These are phyloP conservation scores for Mrakia blollopis DNA, from an alignment of 768 basidiomycete species.

Conservation along the genomic window DNA sequence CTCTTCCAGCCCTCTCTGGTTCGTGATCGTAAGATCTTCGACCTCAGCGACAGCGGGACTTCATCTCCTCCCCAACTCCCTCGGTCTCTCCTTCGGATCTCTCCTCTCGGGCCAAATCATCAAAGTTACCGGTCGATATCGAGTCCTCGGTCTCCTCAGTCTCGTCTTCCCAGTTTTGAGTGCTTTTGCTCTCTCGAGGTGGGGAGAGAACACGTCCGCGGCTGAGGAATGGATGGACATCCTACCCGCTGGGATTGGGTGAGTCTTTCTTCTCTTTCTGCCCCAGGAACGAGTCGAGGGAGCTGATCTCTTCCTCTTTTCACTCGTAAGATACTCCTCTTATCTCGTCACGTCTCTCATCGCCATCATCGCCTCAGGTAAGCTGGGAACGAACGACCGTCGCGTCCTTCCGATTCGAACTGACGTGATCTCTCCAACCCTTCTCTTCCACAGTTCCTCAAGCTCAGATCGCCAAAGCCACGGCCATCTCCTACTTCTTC, in stretches of 20 bases:
- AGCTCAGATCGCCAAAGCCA: conserved; percentile 25
- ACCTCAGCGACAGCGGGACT: conserved; percentile 17
- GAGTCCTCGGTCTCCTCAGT: conserved; percentile 12
- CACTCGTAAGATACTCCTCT: conserved; percentile 9
- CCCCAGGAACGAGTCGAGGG: background rate
- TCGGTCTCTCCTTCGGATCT: conserved; percentile 27
- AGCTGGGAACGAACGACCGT: background rate
- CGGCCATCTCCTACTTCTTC: conserved; percentile 26
- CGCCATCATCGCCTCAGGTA: conserved; percentile 22
- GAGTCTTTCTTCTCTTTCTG: too few relatives aligned
- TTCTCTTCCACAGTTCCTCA: conserved; percentile 5
- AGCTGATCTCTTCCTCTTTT: background rate
- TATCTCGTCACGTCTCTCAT: conserved; percentile 24
- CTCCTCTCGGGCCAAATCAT: conserved; percentile 27
- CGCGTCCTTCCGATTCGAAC: background rate
- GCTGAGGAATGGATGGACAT: conserved; percentile 25
- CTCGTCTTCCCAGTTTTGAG: conserved; percentile 7
- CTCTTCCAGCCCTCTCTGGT: conserved; percentile 23
- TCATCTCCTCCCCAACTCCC: conserved; percentile 26
- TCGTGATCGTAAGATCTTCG: conserved; percentile 19
- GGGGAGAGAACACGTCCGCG: background rate
- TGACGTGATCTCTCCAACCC: background rate
- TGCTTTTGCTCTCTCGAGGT: background rate
- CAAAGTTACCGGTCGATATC: conserved; percentile 13
- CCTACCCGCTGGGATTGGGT: conserved; percentile 20